Evolutionary conservation across 345 rosid genomes (phyloP), one percentile per base, ranked within the genome.

Genomic region (Angophora floribunda): DNA sequence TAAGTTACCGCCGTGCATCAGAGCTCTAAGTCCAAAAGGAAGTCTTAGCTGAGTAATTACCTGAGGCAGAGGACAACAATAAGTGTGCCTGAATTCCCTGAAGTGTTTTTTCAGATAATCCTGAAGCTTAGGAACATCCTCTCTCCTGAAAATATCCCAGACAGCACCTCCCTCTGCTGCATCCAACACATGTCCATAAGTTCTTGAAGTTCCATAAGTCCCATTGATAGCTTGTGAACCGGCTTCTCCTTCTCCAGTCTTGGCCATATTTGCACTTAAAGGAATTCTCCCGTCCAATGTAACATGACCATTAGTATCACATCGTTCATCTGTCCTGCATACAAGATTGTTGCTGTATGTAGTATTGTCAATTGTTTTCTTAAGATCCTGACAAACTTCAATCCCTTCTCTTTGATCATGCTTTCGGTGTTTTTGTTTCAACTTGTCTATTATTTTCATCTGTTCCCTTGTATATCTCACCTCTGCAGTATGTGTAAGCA

Each of bases 71-170:
- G 95, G 97, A 87, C 89, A 88, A 87, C 97, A 92, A 86, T 90
- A 87, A 86, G 87, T 89, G 90, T 95, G 97, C 89, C 99, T 92
- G 91, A 97, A 97, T 91, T 97, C 99, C 51, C 88, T 93, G 89
- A 92, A 91, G 91, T 97, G 97, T 90, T 90, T 94, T 59, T 82
- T 82, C 63, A 95, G 95, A 92, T 94, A 97, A 28, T 90, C 91
- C 91, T 93, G 91, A 90, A 97, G 90, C 92, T 93, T 96, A 36
- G 94, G 91, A 87, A 92, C 95, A 93, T 95, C 97, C 92, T 95
- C 89, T 90, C 96, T 93, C 82, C 94, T 94, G 89, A 95, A 96
- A 89, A 96, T 95, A 89, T 95, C 96, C 98, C 98, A 96, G 13
- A 95, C 88, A 82, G 99, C 98, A 57, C 96, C 96, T 30, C 94